These are phyloP conservation scores for Leucocoprinus leucothites DNA, from an alignment of 768 basidiomycete species.

Conservation along the genomic window DNA sequence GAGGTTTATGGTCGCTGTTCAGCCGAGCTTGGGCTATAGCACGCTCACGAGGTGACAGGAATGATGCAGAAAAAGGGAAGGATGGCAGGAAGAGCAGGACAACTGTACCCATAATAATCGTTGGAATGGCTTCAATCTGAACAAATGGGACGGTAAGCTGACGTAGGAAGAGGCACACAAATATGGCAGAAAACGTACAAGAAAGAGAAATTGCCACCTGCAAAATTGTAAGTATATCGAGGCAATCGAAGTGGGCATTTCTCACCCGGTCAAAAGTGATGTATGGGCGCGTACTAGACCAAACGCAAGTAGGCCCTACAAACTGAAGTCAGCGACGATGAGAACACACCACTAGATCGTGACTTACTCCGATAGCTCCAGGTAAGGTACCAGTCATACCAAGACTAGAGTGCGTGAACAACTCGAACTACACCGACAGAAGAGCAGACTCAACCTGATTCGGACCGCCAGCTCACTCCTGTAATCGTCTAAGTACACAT, in stretches of 20 bases:
- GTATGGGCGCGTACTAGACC: conserved; percentile 54
- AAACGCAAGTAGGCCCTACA: conserved; percentile 53
- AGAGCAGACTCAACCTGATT: conserved; percentile 33
- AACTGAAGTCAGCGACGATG: not conserved
- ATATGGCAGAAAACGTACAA: conserved; percentile 29
- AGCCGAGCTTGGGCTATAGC: conserved; percentile 58
- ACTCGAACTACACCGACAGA: not conserved
- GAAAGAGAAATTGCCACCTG: conserved; percentile 60
- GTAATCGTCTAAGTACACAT: not conserved
- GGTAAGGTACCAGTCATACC: conserved; percentile 59
- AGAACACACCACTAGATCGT: not conserved
- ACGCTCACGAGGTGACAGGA: conserved; percentile 48
- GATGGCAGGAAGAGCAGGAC: conserved; percentile 51
- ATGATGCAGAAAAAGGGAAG: conserved; percentile 52
- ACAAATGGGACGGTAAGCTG: not conserved
- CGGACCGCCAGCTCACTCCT: conserved; percentile 50
- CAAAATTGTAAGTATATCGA: not conserved
- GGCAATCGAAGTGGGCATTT: not conserved
- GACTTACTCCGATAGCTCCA: conserved; percentile 48
- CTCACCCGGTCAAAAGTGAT: conserved; percentile 22
- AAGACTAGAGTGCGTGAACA: conserved; percentile 28
- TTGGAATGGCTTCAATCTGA: conserved; percentile 56
- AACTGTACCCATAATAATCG: conserved; percentile 45
- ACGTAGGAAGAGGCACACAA: not conserved
- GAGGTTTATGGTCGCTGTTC: conserved; percentile 54